A percentile compares a stretch with the other conserved stretches of the same genome.
Evolutionary conservation across 2,329 filamentous ascomycete species (phyloP).

Genomic region (Fusarium sp.): DNA sequence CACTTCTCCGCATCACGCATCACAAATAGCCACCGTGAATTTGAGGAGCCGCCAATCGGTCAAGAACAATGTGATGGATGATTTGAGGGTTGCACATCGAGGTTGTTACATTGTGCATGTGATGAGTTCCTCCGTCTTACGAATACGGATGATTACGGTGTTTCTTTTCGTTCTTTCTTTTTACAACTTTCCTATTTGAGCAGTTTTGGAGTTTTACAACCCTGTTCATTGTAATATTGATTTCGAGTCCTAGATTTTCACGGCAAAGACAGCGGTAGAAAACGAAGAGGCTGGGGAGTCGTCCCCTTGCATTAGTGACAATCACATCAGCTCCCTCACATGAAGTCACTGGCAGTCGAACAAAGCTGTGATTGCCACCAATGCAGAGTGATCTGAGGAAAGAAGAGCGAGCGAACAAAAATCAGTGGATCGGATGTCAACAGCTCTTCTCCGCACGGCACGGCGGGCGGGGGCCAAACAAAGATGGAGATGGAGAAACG

Average conservation of each 20-base stretch:
- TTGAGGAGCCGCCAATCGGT: conserved; percentile 21
- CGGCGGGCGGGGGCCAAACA: conserved; percentile 28
- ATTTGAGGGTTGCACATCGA: conserved; percentile 12
- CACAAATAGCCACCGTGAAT: conserved; percentile 30
- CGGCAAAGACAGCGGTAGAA: neutral
- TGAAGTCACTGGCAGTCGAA: neutral
- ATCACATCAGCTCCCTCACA: conserved; percentile 19
- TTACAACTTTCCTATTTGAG: conserved; percentile 25
- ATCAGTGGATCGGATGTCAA: conserved; percentile 35
- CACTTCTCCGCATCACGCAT: conserved; percentile 28
- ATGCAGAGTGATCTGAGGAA: conserved; percentile 19
- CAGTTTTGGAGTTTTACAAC: conserved; percentile 12
- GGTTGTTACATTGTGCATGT: conserved; percentile 7
- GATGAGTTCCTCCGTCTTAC: conserved; percentile 30
- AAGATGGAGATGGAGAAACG: conserved; percentile 22
- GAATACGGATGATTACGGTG: conserved; percentile 25
- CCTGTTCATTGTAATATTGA: conserved; percentile 10
- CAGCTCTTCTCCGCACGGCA: conserved; percentile 40
- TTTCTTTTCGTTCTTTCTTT: conserved; percentile 14
- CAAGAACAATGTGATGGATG: neutral
- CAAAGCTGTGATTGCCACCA: conserved; percentile 16
- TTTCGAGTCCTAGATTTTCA: conserved; percentile 4
- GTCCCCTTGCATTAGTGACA: conserved; percentile 35
- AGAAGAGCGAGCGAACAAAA: conserved; percentile 8
- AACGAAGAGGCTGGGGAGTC: conserved; percentile 1